Base-by-base conservation (phyloP, 2,329 filamentous ascomycete genomes). In the Colletotrichum sp. region DNA sequence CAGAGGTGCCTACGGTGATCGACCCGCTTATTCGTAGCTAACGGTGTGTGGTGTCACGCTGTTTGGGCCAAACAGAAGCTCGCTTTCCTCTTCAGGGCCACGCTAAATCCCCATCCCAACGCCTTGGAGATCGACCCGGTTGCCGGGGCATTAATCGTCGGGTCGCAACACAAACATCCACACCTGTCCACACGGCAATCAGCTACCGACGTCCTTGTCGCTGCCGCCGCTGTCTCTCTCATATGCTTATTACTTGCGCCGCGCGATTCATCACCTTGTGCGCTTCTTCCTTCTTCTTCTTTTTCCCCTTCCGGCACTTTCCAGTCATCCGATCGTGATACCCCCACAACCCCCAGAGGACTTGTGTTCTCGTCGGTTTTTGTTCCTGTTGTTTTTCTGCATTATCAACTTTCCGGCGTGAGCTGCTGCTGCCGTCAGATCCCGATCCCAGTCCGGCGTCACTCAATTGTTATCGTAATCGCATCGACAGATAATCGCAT, bases 111-210 rank as follows among this genome's bases (percentile, higher is more conserved):
- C 67, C 75, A 71, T 75, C 44, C 75, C 72, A 68, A 75, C 71
- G 44, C 66, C 30, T 62, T 77, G 67, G 73, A 13, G 44, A 71
- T 77, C 64, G 71, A 69, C 71, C 72, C 71, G 57, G 70, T 75
- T 71, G 80, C 80, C 72, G 76, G 77, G 79, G 77, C 80, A 81
- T 71, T 73, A 59, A 79, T 79, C 77, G 75, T n/a, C 64, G 24
- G 57, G 70, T 65, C 59, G 66, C 70, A 75, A 73, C 73, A 75
- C 69, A 75, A 73, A 75, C 73, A 75, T 36, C 52, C 70, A 59
- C 52, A 71, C 44, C 26, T 66, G 64, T 52, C 62, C 34, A 60
- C 69, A 66, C 52, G 67, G 71, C 48, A 48, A n/a, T 26, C 26
- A 34, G 62, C 30, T 73, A 24, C 60, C 32, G 22, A 64, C 66